Base-by-base conservation (phyloP, 75 land plant genomes). In the Sequoiadendron giganteum region DNA sequence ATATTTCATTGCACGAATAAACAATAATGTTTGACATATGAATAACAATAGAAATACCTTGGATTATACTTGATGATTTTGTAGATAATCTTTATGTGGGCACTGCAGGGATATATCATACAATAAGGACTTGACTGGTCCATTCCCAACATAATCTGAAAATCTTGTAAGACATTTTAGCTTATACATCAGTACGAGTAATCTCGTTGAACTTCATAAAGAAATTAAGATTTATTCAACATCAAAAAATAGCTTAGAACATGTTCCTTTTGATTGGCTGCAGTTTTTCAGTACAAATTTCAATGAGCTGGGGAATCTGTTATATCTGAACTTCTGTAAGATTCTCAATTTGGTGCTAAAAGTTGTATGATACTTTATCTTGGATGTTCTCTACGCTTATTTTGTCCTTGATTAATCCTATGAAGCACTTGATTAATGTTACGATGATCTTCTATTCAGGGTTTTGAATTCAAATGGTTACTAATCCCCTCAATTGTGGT, bases 391-490 rank as follows among this genome's bases (percentile, higher is more conserved):
- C 34, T 34, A 39, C 25, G 38, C 8, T 30, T 42, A 42, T 79
- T n/a, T 15, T 6, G 43, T 32, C 34, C 43, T 16, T 10, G 11
- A 8, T 49, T 10, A 49, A 16, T 81, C 30, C 25, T 81, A 16
- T 18, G 21, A 39, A 42, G 1, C 14, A 28, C 25, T 34, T 30
- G 32, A 81, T 81, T 30, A 15, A 28, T 81, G 30, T 42, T 42
- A 16, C 28, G 8, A 5, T 83, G 25, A 16, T 42, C 6, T 79
- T 79, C 43, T 10, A n/a, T 34, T 39, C 6, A 81, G 36, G 5
- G 36, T 5, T 85, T 88, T 94, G 38, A 91, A 92, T 85, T 87
- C 90, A 16, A 96, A 96, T 86, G 84, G 45, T 15, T 92, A n/a
- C n/a, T n/a, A n/a, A n/a, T n/a, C n/a, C n/a, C n/a, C n/a, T n/a